Evolutionary conservation across 352 stramenopile genomes (phyloP), one percentile per base, ranked within the genome.

Genomic region (Elongisporangium anandrum): DNA sequence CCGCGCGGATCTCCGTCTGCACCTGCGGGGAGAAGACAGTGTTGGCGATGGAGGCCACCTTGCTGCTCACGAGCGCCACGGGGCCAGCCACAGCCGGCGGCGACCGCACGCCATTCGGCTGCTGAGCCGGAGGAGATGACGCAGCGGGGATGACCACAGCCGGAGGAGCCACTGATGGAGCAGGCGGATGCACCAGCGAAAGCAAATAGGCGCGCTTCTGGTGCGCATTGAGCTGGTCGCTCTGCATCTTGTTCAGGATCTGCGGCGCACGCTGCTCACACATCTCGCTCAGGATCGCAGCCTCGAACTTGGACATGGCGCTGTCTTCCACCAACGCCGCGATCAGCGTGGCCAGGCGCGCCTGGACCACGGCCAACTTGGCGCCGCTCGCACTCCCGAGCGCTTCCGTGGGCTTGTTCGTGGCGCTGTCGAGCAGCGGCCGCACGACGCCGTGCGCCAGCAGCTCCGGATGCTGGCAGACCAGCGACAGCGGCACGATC

Each of bases 401-500:
- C 20, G 2, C n/a, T 13, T 48, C 19, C 13, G 41, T 12, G 5
- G 4, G 4, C 8, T 23, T 34, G 38, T 52, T 47, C 34, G 22
- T 20, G 16, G 7, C 48, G 2, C 19, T 8, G 0, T 20, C 58
- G 0, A 61, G 39, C 24, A 48, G 24, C 34, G 73, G 57, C 0
- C 73, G 52, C 54, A 71, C 55, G 3, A 69, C 60, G 13, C 82
- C 76, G 1, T 54, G 54, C 6, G 64, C 73, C 2, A 89, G 69
- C 39, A 88, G 56, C 29, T 87, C 56, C 0, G 81, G 81, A 0
- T 65, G 73, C 41, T 69, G 48, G 20, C 77, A 87, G n/a, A 75
- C 81, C 29, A 89, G 60, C 29, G 81, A 75, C 2, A 91, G 77
- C 57, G 81, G 81, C 10, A 91, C 69, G 50, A 91, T 64, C 8